Evolutionary conservation across 495 filamentous ascomycete genomes (phyloP).

Genomic region (Penicilliopsis zonata): DNA sequence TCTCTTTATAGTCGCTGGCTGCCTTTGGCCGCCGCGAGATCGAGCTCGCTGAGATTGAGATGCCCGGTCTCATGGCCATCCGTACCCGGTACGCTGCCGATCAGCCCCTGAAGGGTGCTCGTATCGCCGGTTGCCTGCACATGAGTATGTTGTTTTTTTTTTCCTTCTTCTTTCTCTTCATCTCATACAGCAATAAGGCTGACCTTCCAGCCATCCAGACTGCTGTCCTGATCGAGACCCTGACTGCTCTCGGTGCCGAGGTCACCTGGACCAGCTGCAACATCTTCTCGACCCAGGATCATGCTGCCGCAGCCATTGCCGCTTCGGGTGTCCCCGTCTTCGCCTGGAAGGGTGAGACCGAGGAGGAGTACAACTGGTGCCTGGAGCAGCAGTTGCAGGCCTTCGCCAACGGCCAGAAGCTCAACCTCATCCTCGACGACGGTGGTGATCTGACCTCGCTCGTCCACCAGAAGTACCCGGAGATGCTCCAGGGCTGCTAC

Average conservation of each 20-base stretch:
- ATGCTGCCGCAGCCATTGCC: constrained; percentile 94
- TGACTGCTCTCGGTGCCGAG: constrained; percentile 87
- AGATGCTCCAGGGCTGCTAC: constrained; percentile 94
- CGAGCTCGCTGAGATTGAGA: constrained; percentile 96
- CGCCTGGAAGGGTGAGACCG: constrained; percentile 99
- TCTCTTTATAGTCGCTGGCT: constrained; percentile 54
- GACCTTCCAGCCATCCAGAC: constrained; percentile 71
- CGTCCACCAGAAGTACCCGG: constrained; percentile 95
- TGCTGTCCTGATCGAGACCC: constrained; percentile 96
- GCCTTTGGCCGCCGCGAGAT: constrained; percentile 99
- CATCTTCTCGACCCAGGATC: constrained; percentile 99
- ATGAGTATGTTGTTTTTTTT: constrained; percentile 59
- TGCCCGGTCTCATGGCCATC: constrained; percentile 95
- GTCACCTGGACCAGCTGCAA: constrained; percentile 96
- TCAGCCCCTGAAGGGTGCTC: constrained; percentile 83
- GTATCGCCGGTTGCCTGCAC: constrained; percentile 96
- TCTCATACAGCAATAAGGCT: constrained; percentile 2
- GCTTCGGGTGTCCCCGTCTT: constrained; percentile 92
- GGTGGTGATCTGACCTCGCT: constrained; percentile 95
- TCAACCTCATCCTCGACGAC: constrained; percentile 98
- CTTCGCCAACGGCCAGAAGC: constrained; percentile 92
- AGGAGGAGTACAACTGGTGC: constrained; percentile 99
- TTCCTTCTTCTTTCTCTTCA: not conserved
- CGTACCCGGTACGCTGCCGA: constrained; percentile 80
- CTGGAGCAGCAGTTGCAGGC: constrained; percentile 93